Evolutionary conservation across 345 rosid species (phyloP).

Genomic region (Salix udensis): DNA sequence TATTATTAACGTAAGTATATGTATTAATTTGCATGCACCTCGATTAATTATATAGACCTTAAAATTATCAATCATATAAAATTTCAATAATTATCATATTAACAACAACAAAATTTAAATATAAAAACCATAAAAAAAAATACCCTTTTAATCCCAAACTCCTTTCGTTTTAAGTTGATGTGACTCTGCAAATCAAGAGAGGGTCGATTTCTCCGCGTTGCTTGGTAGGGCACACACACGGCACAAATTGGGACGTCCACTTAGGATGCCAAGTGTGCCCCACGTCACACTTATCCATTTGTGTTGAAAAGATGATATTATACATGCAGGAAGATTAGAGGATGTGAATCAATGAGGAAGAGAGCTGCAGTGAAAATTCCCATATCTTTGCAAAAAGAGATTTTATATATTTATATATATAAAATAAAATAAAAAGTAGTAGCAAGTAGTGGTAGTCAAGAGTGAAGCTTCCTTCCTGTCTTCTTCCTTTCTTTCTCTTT

Average conservation of each 20-base stretch:
- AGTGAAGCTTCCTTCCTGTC: background rate
- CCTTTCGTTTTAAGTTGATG: background rate
- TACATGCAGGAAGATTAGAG: background rate
- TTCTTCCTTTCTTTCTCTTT: background rate
- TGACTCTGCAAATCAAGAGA: constrained; percentile 20
- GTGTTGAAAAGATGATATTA: background rate
- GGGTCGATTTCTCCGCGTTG: constrained; percentile 23
- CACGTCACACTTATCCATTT: constrained; percentile 46
- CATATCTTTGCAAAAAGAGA: background rate
- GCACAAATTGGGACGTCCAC: constrained; percentile 14
- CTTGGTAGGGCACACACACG: constrained; percentile 14
- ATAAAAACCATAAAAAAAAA: too few species aligned
- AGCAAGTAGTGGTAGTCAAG: background rate
- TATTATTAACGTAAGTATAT: too few species aligned
- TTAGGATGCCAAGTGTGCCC: constrained; percentile 45
- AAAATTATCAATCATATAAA: too few species aligned
- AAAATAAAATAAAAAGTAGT: background rate
- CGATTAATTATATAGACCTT: too few species aligned
- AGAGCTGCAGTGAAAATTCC: constrained; percentile 14
- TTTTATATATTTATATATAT: background rate
- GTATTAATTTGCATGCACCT: too few species aligned
- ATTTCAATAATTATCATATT: too few species aligned
- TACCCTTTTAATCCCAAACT: too few species aligned
- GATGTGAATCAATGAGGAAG: constrained; percentile 14
- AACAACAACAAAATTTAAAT: too few species aligned